Conservation (phyloP, 768 basidiomycete species). For the Crucibulum laeve region DNA sequence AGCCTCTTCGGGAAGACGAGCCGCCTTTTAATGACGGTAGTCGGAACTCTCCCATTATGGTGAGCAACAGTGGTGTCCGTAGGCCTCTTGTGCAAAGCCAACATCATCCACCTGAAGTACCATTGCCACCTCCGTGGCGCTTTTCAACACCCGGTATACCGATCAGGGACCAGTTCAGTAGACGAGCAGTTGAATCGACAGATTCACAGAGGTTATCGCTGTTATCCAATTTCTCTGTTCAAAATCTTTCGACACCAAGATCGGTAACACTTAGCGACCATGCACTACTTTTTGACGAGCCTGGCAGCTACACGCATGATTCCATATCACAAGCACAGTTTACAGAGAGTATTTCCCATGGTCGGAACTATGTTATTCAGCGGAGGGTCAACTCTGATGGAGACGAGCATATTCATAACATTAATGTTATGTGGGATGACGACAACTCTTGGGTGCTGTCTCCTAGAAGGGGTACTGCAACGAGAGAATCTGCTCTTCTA, state of each 20-base stretch:
- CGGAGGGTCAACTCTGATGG: slow-evolving; percentile 29
- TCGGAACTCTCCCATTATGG: too few species aligned
- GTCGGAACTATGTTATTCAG: slow-evolving; percentile 29
- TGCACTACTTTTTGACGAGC: slow-evolving; percentile 36
- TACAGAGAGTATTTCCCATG: slow-evolving; percentile 10
- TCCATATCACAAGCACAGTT: slow-evolving; percentile 4
- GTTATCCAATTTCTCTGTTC: slow-evolving; percentile 35
- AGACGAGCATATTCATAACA: slow-evolving; percentile 33
- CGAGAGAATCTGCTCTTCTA: background rate
- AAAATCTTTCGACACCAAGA: slow-evolving; percentile 31
- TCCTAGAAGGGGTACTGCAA: slow-evolving; percentile 5
- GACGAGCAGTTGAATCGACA: slow-evolving; percentile 9
- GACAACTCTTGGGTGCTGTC: slow-evolving; percentile 26
- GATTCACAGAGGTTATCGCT: slow-evolving; percentile 30
- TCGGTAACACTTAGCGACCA: slow-evolving; percentile 22
- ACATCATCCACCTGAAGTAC: too few species aligned
- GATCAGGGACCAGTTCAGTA: background rate
- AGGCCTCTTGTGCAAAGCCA: too few species aligned
- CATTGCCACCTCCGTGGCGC: too few species aligned
- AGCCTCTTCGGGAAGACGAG: too few species aligned
- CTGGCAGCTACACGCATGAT: slow-evolving; percentile 21
- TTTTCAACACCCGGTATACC: too few species aligned
- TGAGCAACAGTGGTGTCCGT: too few species aligned
- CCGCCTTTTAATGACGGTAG: too few species aligned
- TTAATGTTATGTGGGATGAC: slow-evolving; percentile 35